Evolutionary conservation across 768 basidiomycete species (phyloP).

Genomic region (Floccularia luteovirens): DNA sequence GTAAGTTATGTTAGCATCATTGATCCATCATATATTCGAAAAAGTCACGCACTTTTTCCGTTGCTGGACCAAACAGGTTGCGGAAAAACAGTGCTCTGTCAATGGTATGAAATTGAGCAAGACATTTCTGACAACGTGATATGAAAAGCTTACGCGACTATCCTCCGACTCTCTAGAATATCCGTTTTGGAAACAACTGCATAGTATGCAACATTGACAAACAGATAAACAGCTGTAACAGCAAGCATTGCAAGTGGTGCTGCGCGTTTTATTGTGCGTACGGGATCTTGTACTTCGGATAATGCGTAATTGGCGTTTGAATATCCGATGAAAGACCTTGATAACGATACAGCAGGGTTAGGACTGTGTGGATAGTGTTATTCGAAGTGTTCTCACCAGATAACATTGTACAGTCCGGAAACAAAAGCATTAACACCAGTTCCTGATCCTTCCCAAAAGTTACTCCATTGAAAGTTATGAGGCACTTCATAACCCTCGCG

Average conservation of each 20-base stretch:
- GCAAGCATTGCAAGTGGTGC: slow-evolving; percentile 57
- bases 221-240: slow-evolving; percentile 54
- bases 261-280: slow-evolving; percentile 63
- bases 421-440: slow-evolving; percentile 53
- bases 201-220: slow-evolving; percentile 69
- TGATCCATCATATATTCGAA: background rate
- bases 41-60: slow-evolving; percentile 39
- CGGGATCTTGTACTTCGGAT: slow-evolving; percentile 63
- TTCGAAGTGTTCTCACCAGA: slow-evolving; percentile 38
- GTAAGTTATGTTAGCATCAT: background rate
- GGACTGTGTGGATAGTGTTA: too few species aligned
- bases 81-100: slow-evolving; percentile 65
- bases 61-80: slow-evolving; percentile 56
- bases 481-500: slow-evolving; percentile 44
- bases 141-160: slow-evolving; percentile 50
- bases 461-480: slow-evolving; percentile 50
- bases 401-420: slow-evolving; percentile 59
- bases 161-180: slow-evolving; percentile 54
- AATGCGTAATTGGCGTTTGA: slow-evolving; percentile 70
- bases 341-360: background rate
- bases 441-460: slow-evolving; percentile 57
- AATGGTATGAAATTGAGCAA: background rate
- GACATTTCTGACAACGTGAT: background rate
- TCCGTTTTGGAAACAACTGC: slow-evolving; percentile 65
- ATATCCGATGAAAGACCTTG: slow-evolving; percentile 68